These are phyloP conservation scores for Chlorella sorokiniana DNA, from an alignment of 139 green algal genomes.

Conservation along the genomic window DNA sequence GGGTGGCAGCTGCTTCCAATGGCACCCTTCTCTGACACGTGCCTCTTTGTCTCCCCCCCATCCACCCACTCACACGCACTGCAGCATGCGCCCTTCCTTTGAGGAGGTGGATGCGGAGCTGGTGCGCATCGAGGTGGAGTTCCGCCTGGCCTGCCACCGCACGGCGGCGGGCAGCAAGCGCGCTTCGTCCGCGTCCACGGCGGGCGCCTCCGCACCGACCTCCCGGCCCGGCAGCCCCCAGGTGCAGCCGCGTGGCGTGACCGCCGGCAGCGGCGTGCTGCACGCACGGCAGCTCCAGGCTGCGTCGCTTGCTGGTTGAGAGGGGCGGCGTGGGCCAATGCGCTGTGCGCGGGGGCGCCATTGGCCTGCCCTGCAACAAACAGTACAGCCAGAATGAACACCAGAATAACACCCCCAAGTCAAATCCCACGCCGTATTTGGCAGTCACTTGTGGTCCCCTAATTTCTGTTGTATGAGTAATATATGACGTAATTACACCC, in stretches of 20 bases:
- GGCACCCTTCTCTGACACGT: too few relatives aligned
- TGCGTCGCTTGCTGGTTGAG: not conserved
- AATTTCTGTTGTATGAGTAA: too few relatives aligned
- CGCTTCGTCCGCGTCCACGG: not conserved
- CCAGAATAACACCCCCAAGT: too few relatives aligned
- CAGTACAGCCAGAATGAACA: too few relatives aligned
- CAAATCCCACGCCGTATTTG: too few relatives aligned
- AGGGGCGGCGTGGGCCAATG: not conserved
- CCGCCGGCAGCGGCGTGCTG: not conserved
- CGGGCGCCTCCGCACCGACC: not conserved
- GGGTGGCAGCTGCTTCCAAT: not conserved
- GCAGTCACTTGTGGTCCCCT: too few relatives aligned
- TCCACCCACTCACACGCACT: not conserved
- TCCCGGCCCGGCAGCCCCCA: constrained; percentile 13
- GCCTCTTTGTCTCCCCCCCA: not conserved
- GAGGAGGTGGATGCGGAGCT: constrained; percentile 20
- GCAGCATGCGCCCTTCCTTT: constrained; percentile 12
- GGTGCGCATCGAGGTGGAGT: constrained; percentile 36
- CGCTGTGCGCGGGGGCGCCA: not conserved
- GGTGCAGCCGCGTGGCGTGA: not conserved
- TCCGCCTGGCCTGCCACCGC: constrained; percentile 21
- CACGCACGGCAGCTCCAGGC: constrained; percentile 11
- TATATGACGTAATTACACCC: too few relatives aligned
- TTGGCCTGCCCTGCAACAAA: too few relatives aligned
- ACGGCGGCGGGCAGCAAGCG: constrained; percentile 13